Evolutionary conservation across 2,329 filamentous ascomycete species (phyloP), one percentile per base, ranked within the genome.

Genomic region (Fusarium sulawesiense): DNA sequence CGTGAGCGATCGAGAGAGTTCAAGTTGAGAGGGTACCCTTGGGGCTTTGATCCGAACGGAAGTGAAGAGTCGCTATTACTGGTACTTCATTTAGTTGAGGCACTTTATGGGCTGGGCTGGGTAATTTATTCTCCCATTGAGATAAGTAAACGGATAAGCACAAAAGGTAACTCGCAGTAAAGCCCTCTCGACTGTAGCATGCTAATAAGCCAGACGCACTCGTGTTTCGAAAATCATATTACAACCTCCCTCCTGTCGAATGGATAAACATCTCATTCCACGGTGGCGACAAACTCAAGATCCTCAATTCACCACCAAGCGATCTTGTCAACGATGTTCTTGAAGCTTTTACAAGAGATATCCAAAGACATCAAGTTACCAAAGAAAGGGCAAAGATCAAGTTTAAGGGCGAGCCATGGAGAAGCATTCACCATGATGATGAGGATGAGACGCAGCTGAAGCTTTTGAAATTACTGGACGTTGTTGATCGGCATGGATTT

Each of bases 241-340:
- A 40, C 0, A 10, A 4, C 1, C 53, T 44, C 0, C 60, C 56
- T 0, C 37, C 56, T 0, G 65, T 32, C 29, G 53, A 62, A 16
- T 71, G 68, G 68, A 40, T 69, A 9, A 53, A 23, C 9, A 37
- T 71, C 2, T 71, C 60, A 1, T 71, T 71, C 4, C 64, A 71
- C 2, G 16, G 30, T 2, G 53, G 44, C 8, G 64, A 71, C n/a
- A 71, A 71, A 20, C 45, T 71, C 0, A 71, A 71, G 20, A 54
- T 69, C 1, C 60, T 71, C 27, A 67, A 62, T 20, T 30, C 49
- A 3, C 64, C 56, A 2, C 60, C 68, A 2, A 1, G 37, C 14
- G 46, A 54, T 3, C 59, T 71, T 0, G 47, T 53, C 42, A 27
- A 47, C 11, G 60, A 51, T 4, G 21, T 68, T 6, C 23, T 62